Percentiles rank a stretch among this genome's conserved stretches.
phyloP scores from a whole-genome alignment of 2,329 filamentous ascomycete species.

The Aaosphaeria pasadenensis region DNA sequence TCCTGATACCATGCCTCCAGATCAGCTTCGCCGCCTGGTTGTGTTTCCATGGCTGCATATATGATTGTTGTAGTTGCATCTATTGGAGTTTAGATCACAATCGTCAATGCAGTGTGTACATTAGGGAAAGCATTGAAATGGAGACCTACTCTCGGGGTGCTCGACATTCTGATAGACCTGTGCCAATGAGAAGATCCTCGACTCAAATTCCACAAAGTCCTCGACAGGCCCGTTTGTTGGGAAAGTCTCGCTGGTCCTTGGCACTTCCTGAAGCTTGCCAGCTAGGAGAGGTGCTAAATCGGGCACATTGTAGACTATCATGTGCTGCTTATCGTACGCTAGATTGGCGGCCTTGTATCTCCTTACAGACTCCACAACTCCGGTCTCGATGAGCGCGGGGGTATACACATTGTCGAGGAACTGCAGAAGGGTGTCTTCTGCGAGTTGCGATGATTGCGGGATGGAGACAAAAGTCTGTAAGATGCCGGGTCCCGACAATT shows the following conservation, averaged over 20 bases:
- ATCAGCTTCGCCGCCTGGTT: constrained; percentile 16
- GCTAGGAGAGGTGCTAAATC: constrained; percentile 15
- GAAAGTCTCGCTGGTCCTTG: constrained; percentile 14
- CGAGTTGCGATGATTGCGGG: constrained; percentile 10
- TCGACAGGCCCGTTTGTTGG: constrained; percentile 14
- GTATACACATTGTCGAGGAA: constrained; percentile 24
- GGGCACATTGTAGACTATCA: constrained; percentile 21
- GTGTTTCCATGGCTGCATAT: constrained; percentile 25
- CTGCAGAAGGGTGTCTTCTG: constrained; percentile 14
- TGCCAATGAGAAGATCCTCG: constrained; percentile 14
- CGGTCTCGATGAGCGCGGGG: constrained; percentile 16
- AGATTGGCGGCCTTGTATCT: constrained; percentile 20
- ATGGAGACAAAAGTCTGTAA: constrained; percentile 17
- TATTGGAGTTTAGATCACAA: not conserved
- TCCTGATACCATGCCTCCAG: constrained; percentile 30
- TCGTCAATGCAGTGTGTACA: not conserved
- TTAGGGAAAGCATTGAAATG: not conserved
- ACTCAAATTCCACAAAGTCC: constrained; percentile 16
- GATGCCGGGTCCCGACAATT: constrained; percentile 11
- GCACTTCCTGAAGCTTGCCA: constrained; percentile 13
- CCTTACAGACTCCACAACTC: constrained; percentile 12
- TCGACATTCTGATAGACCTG: constrained; percentile 16
- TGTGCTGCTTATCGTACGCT: constrained; percentile 14
- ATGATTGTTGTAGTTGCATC: constrained; percentile 19
- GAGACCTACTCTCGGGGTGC: constrained; percentile 16